Percentiles rank a stretch among this genome's conserved stretches.
These are phyloP conservation scores for Chrysopogon serrulatus DNA, from an alignment of 176 grass and related monocot species.

Conservation along the genomic window DNA sequence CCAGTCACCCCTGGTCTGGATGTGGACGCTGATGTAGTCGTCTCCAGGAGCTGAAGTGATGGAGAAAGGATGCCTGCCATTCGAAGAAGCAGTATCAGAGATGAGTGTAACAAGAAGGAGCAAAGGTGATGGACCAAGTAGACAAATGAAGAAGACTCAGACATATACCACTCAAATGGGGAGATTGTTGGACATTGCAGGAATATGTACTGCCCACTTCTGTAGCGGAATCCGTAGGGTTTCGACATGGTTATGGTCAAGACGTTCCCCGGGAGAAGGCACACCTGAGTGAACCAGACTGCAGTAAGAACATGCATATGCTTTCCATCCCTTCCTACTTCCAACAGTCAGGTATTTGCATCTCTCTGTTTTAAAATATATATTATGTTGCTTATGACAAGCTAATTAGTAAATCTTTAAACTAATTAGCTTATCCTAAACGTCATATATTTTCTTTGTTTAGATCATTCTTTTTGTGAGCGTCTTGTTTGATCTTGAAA, in stretches of 20 bases:
- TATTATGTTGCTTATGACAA: too few relatives aligned
- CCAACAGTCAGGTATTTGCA: background rate
- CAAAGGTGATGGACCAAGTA: background rate
- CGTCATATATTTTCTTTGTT: background rate
- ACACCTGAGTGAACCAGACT: slow-evolving; percentile 45
- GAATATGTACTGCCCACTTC: slow-evolving; percentile 91
- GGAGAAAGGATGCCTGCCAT: slow-evolving; percentile 81
- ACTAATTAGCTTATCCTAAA: too few relatives aligned
- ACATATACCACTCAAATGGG: slow-evolving; percentile 82
- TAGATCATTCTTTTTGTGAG: background rate
- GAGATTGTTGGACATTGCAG: slow-evolving; percentile 88
- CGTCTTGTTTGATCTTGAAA: background rate
- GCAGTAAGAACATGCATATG: background rate
- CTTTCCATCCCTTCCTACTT: background rate
- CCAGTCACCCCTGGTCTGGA: slow-evolving; percentile 84
- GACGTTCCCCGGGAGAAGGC: slow-evolving; percentile 82
- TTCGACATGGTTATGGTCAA: slow-evolving; percentile 93
- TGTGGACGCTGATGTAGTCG: slow-evolving; percentile 81
- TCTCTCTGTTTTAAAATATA: too few relatives aligned
- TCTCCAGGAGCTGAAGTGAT: slow-evolving; percentile 92
- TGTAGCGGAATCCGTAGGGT: slow-evolving; percentile 81
- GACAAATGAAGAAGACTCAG: background rate
- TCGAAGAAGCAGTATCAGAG: background rate
- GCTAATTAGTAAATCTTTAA: too few relatives aligned
- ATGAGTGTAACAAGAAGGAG: background rate